Conservation (phyloP, 495 filamentous ascomycete genomes). For the Cladorrhinum samala region DNA sequence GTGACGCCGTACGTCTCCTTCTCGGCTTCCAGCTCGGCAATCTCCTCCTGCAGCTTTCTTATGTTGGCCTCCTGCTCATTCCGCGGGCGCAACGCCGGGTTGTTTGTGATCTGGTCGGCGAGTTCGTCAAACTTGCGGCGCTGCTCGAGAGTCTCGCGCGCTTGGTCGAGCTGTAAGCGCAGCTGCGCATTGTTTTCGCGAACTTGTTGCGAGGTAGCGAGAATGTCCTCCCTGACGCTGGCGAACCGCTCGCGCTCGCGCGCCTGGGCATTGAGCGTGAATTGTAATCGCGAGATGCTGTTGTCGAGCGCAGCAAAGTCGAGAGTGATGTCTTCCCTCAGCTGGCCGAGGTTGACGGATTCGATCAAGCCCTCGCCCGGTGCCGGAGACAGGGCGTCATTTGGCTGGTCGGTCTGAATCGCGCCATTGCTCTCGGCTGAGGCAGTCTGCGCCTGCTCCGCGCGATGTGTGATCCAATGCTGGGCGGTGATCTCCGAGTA, state of each 20-base stretch:
- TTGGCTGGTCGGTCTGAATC: conserved; percentile 10
- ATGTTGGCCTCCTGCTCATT: conserved; percentile 77
- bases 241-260: conserved; percentile 83
- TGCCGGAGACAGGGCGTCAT: conserved; percentile 24
- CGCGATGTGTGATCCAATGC: neutral
- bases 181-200: conserved; percentile 68
- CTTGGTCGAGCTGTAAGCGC: conserved; percentile 64
- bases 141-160: conserved; percentile 66
- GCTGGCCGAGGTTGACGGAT: conserved; percentile 47
- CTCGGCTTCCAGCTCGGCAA: conserved; percentile 77
- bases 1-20: conserved; percentile 73
- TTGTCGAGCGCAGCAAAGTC: conserved; percentile 90
- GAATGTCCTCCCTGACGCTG: conserved; percentile 69
- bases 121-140: conserved; percentile 83
- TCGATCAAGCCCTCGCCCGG: conserved; percentile 14
- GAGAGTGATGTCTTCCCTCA: conserved; percentile 75
- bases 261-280: conserved; percentile 74
- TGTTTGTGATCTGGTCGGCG: conserved; percentile 79
- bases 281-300: conserved; percentile 81
- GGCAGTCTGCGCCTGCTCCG: conserved; percentile 54
- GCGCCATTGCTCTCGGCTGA: conserved; percentile 56
- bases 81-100: conserved; percentile 68
- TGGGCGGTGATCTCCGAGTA: conserved; percentile 49
- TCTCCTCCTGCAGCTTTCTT: conserved; percentile 77
- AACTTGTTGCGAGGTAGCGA: conserved; percentile 66